Evolutionary conservation across 2,329 filamentous ascomycete species (phyloP), one percentile per base, ranked within the genome.

Genomic region (Ophiocordyceps robertsii): DNA sequence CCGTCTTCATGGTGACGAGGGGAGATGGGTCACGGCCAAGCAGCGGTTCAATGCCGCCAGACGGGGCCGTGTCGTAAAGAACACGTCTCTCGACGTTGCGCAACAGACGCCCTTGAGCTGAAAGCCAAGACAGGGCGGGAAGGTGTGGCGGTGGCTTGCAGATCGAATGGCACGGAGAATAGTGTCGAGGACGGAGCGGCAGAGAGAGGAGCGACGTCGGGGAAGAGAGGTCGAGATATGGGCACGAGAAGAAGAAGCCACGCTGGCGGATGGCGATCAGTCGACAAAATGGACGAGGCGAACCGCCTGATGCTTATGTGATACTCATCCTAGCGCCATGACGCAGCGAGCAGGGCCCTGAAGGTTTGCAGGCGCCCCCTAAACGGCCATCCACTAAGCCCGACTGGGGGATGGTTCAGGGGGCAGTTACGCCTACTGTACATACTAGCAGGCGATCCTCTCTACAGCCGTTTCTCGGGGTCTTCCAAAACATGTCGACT

Each of bases 1-100:
- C 72, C 51, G 70, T 61, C 56, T 64, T 72, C 73, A 77, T 77
- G 48, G 46, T 52, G 45, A 40, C 37, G 37, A 19, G 8, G 17
- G 38, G 16, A 32, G 17, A 16, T 10, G 30, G 14, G 29, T 27
- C 14, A 27, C 12, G 10, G 9, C 16, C 14, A 19, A 32, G 19
- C 19, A 19, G 19, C 19, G 19, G 24, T 24, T 8, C 12, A 13
- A 14, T 10, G 24, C 10, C 27, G 27, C 11, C 11, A 3, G 29
- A 21, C 3, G 19, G 12, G 14, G n/a, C 14, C 3, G 1, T 6
- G 38, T 36, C 31, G n/a, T n/a, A 10, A 10, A 16, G n/a, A 17
- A 16, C 12, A 36, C 17, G 31, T 36, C 33, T 14, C 17, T 10
- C 10, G 33, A 36, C 24, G 24, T 6, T 7, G 9, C 24, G 24